These are phyloP conservation scores for Trametes maxima DNA, from an alignment of 768 basidiomycete species.

Conservation along the genomic window DNA sequence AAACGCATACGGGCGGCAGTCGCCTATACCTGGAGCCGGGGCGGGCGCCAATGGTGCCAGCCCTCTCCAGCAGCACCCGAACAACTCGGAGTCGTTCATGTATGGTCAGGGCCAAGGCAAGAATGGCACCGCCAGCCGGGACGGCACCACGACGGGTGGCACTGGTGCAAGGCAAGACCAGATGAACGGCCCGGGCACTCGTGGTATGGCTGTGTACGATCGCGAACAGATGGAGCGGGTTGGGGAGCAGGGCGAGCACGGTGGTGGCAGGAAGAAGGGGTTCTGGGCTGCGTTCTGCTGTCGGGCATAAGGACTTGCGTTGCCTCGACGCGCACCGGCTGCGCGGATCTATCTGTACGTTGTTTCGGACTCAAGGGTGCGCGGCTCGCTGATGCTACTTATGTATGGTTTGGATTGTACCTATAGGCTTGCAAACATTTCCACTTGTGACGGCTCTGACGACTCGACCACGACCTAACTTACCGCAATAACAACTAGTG, in stretches of 20 bases:
- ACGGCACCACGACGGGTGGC: conserved; percentile 50
- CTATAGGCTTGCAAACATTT: conserved; percentile 18
- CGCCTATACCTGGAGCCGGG: conserved; percentile 35
- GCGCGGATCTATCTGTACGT: conserved; percentile 25
- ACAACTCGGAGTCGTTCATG: conserved; percentile 61
- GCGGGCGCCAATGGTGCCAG: conserved; percentile 39
- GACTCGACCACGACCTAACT: conserved; percentile 21
- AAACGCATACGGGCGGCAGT: conserved; percentile 56
- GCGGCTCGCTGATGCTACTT: not conserved
- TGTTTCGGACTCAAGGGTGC: not conserved
- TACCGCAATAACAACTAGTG: conserved; percentile 6
- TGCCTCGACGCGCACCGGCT: conserved; percentile 27
- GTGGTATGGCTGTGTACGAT: conserved; percentile 68
- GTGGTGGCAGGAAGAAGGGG: conserved; percentile 60
- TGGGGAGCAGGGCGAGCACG: conserved; percentile 60
- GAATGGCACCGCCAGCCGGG: conserved; percentile 48
- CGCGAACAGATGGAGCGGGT: conserved; percentile 61
- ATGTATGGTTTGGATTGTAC: not conserved
- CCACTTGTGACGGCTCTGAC: conserved; percentile 24
- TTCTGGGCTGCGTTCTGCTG: conserved; percentile 73
- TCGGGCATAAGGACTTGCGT: conserved; percentile 46
- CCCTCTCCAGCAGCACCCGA: conserved; percentile 44
- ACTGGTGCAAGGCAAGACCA: conserved; percentile 35
- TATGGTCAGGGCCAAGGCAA: conserved; percentile 57
- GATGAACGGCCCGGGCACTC: conserved; percentile 41